Base-by-base conservation (phyloP, 73 alveolate genomes). In the Durusdinium trenchii region DNA sequence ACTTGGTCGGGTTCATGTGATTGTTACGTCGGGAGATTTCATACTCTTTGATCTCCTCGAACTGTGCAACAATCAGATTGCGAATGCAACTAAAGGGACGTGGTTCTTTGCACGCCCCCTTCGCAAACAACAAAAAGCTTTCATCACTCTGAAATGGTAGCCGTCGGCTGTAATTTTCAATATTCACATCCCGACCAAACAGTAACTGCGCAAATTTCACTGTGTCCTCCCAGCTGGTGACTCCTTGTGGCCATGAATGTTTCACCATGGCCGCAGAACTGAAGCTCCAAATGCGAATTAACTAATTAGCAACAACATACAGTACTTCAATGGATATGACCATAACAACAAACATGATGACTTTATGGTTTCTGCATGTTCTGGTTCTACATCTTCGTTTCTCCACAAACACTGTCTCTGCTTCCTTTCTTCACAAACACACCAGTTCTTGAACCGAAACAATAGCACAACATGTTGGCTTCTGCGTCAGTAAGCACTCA, bases 191-290 rank as follows among this genome's bases (percentile, higher is more conserved):
- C 54, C 10, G 7, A 36, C 86, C 86, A 75, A 75, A 75, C 86
- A 75, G 32, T 0, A 75, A 51, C 86, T 75, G 86, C 52, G 86
- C 86, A 3, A 75, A 75, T 43, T 75, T 75, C 54, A 75, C 52
- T 30, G 86, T 75, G 86, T 75, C 86, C 48, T 75, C 86, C 60
- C 86, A 75, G 38, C 46, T 16, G 43, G 82, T 35, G 16, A 67
- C 82, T 7, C 82, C 82, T 16, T 12, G 16, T 2, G 86, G 86
- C 86, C 86, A 75, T 9, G 86, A 75, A 7, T 12, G 1, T 51
- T 75, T 75, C 38, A 51, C 52, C 86, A 75, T 9, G 86, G 86
- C 86, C n/a, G n/a, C n/a, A n/a, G n/a, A n/a, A n/a, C n/a, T n/a
- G n/a, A n/a, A n/a, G n/a, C n/a, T n/a, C n/a, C n/a, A n/a, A n/a